phyloP scores from a whole-genome alignment of 352 stramenopile genomes.

The Globisporangium uncinulatum region DNA sequence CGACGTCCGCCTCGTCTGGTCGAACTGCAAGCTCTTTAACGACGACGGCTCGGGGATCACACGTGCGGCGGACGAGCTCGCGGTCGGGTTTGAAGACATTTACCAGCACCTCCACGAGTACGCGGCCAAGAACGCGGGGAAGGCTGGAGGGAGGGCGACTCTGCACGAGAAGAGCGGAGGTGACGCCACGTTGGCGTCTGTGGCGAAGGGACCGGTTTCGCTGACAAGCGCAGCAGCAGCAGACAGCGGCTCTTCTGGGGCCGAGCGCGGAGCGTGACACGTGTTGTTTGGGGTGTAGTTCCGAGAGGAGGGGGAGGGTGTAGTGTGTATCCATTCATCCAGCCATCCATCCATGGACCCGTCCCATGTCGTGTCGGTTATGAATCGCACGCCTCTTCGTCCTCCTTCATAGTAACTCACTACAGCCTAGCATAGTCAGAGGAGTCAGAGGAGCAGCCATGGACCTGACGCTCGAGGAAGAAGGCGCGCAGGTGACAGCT shows the following conservation, averaged over 20 bases:
- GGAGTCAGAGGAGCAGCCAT: constrained; percentile 18
- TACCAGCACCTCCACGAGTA: constrained; percentile 42
- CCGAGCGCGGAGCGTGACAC: no score
- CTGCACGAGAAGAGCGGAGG: background rate
- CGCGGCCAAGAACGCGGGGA: background rate
- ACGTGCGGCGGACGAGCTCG: constrained; percentile 62
- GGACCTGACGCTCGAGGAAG: constrained; percentile 78
- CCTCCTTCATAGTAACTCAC: background rate
- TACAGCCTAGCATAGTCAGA: no score
- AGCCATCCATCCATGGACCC: no score
- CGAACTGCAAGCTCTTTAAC: constrained; percentile 84
- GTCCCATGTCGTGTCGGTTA: no score
- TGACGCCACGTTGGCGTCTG: background rate
- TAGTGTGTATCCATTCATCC: no score
- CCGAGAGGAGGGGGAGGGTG: no score
- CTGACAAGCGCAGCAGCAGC: no score
- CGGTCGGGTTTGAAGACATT: constrained; percentile 55
- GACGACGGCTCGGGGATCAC: constrained; percentile 78
- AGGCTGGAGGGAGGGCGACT: background rate
- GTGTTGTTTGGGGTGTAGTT: no score
- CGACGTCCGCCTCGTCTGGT: constrained; percentile 78
- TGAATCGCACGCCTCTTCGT: background rate
- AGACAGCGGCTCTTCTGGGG: no score
- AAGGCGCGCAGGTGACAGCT: constrained; percentile 73
- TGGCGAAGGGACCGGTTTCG: no score